Percentiles rank a stretch among this genome's conserved stretches.
Conservation (phyloP, 1,284 basidiomycete genomes). For the Pascua sp. region DNA sequence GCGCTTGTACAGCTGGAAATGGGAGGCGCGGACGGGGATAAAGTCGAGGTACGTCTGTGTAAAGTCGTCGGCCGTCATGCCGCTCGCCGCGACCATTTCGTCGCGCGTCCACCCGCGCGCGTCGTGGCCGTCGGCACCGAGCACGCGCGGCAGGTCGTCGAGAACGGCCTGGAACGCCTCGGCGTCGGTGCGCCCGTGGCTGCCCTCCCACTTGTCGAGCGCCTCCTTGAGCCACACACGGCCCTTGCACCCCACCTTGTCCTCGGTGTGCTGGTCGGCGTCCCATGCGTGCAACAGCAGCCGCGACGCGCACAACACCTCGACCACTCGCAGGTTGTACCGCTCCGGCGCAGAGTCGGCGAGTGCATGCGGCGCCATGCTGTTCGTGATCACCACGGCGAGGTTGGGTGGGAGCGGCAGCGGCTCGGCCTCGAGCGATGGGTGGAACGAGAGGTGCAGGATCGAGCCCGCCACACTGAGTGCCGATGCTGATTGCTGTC, state of each 20-base stretch:
- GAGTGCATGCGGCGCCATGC: constrained; percentile 78
- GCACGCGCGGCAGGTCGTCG: constrained; percentile 15
- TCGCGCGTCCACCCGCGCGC: constrained; percentile 51
- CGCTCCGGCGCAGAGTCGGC: constrained; percentile 67
- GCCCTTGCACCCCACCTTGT: constrained; percentile 12
- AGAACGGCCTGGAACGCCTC: constrained; percentile 20
- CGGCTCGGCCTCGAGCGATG: constrained; percentile 63
- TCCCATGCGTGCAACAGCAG: constrained; percentile 62
- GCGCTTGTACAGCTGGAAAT: constrained; percentile 75
- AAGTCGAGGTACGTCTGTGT: constrained; percentile 62
- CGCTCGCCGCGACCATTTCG: constrained; percentile 67
- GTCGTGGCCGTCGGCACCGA: constrained; percentile 26
- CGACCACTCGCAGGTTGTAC: constrained; percentile 84
- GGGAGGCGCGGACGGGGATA: constrained; percentile 71
- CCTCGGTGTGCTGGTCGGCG: constrained; percentile 33
- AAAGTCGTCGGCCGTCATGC: constrained; percentile 60
- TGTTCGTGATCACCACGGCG: constrained; percentile 77
- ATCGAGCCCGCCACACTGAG: constrained; percentile 66
- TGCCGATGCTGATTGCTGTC: constrained; percentile 72
- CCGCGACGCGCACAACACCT: constrained; percentile 72
- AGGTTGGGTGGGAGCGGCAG: constrained; percentile 38
- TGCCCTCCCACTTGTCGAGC: constrained; percentile 53
- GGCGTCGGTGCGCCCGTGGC: constrained; percentile 31
- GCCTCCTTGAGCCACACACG: constrained; percentile 47
- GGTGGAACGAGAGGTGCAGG: constrained; percentile 76